These are phyloP conservation scores for Ceratocystis lukuohia DNA, from an alignment of 2,329 filamentous ascomycete species.

Conservation along the genomic window DNA sequence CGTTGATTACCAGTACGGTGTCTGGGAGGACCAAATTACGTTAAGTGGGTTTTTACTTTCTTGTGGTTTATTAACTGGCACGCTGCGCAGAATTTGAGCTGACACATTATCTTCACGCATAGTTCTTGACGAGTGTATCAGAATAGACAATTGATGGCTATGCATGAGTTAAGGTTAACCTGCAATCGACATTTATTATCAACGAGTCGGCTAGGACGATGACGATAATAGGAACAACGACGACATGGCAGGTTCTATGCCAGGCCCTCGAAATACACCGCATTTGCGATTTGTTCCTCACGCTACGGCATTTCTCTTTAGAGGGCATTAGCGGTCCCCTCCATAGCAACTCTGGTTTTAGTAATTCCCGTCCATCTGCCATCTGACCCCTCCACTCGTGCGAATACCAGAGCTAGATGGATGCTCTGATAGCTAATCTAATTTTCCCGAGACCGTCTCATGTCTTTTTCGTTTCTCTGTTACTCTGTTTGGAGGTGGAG, in stretches of 20 bases:
- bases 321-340: background rate
- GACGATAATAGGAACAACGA: background rate
- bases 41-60: conserved; percentile 45
- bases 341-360: background rate
- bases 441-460: background rate
- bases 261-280: background rate
- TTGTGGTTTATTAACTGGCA: conserved; percentile 13
- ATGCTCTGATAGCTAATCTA: background rate
- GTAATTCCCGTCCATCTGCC: background rate
- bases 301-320: background rate
- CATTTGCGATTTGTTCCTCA: background rate
- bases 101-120: background rate
- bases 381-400: background rate
- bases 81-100: conserved; percentile 11
- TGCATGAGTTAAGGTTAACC: background rate
- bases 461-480: background rate
- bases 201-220: too few species aligned
- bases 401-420: background rate
- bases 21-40: conserved; percentile 89
- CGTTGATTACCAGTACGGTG: conserved; percentile 93
- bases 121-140: conserved; percentile 7
- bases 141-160: background rate
- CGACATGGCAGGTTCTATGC: background rate
- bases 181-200: too few species aligned
- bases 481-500: background rate